Evolutionary conservation across 108 stramenopile species (phyloP).

Genomic region (Schizochytrium sp.): DNA sequence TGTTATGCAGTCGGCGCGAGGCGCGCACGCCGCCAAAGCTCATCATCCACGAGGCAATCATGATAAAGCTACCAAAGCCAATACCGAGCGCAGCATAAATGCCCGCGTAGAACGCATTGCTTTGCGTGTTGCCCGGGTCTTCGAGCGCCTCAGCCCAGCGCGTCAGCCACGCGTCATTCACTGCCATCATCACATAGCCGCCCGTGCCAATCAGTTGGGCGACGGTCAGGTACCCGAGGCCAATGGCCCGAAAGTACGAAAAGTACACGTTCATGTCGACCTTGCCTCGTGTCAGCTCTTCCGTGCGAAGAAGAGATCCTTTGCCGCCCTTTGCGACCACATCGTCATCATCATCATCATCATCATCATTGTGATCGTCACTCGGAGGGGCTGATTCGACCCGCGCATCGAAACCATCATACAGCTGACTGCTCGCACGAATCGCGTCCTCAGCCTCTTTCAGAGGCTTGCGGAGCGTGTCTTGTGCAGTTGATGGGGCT

Average conservation of each 20-base stretch:
- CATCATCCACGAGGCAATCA: background rate
- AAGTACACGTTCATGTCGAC: background rate
- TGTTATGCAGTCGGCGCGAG: conserved; percentile 62
- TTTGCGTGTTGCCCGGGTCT: background rate
- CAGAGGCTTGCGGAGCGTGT: background rate
- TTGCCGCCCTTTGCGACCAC: too few relatives aligned
- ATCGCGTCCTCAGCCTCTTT: background rate
- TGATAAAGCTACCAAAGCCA: conserved; percentile 21
- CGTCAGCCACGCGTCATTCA: conserved; percentile 14
- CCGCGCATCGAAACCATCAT: background rate
- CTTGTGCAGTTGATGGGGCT: too few relatives aligned
- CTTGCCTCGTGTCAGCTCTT: background rate
- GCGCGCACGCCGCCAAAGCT: conserved; percentile 41
- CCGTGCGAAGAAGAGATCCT: conserved; percentile 7
- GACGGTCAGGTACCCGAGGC: background rate
- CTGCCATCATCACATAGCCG: conserved; percentile 22
- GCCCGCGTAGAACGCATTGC: background rate
- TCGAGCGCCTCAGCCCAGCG: background rate
- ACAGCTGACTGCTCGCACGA: background rate
- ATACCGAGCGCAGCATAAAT: background rate
- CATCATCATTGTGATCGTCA: too few relatives aligned
- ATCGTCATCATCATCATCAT: too few relatives aligned
- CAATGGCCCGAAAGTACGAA: background rate
- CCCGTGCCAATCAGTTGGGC: background rate
- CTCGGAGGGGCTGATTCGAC: too few relatives aligned